These are phyloP conservation scores for Neofusicoccum ribis DNA, from an alignment of 2,329 filamentous ascomycete species.

Conservation along the genomic window DNA sequence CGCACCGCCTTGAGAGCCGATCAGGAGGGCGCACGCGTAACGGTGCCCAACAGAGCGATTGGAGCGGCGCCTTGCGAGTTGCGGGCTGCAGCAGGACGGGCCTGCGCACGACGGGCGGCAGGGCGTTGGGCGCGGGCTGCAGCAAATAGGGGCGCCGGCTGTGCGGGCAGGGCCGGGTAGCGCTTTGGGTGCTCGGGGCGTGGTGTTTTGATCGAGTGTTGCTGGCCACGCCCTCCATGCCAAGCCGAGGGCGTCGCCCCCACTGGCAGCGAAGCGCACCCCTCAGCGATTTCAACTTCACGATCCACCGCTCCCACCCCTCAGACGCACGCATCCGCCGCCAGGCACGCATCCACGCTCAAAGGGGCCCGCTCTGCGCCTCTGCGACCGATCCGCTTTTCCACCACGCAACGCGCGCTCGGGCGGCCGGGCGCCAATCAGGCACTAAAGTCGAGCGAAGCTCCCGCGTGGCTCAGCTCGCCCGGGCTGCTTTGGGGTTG, in stretches of 20 bases:
- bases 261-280: conserved; percentile 7
- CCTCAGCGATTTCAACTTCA: conserved; percentile 18
- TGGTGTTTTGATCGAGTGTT: conserved; percentile 6
- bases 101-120: not conserved
- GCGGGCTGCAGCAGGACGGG: not conserved
- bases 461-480: conserved; percentile 15
- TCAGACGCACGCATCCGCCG: conserved; percentile 3
- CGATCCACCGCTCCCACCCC: conserved; percentile 14
- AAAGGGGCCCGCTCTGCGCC: not conserved
- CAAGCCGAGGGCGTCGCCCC: conserved; percentile 6
- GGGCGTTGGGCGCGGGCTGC: conserved; percentile 1
- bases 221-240: not conserved
- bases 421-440: conserved; percentile 19
- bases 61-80: not conserved
- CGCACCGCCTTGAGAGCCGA: not conserved
- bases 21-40: conserved; percentile 15
- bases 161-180: not conserved
- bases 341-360: conserved; percentile 11
- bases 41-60: conserved; percentile 1
- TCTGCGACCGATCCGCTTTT: conserved; percentile 14
- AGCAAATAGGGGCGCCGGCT: conserved; percentile 6
- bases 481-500: conserved; percentile 14
- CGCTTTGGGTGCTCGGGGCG: not conserved
- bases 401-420: conserved; percentile 12
- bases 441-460: conserved; percentile 17